These are phyloP conservation scores for Crithidia acanthocephali DNA, from an alignment of 208 protist species.

Conservation along the genomic window DNA sequence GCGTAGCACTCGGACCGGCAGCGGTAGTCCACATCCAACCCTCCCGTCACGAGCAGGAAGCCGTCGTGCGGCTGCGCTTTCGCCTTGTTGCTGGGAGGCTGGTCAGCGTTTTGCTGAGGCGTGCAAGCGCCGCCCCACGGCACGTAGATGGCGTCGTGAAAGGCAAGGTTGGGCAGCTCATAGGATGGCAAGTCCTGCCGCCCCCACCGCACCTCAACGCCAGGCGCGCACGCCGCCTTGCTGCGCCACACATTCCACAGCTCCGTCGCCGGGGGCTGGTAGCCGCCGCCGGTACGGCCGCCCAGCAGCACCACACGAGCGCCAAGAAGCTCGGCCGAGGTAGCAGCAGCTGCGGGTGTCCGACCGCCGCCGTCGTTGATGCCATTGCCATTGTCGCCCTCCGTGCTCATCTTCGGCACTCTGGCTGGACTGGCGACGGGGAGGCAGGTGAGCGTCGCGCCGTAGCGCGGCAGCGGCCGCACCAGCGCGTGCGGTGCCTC, in stretches of 20 bases:
- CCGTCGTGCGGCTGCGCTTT: conserved; percentile 24
- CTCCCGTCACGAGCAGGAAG: conserved; percentile 63
- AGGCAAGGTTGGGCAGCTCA: conserved; percentile 50
- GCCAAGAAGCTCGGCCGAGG: not conserved
- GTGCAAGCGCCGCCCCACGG: conserved; percentile 13
- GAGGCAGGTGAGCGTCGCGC: conserved; percentile 48
- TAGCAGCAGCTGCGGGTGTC: not conserved
- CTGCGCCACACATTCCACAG: conserved; percentile 43
- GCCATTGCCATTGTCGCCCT: conserved; percentile 20
- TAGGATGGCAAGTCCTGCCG: conserved; percentile 38
- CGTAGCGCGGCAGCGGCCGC: conserved; percentile 51
- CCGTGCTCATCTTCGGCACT: not conserved
- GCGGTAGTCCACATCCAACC: conserved; percentile 58
- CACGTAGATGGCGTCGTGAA: conserved; percentile 47
- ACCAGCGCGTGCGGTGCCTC: conserved; percentile 56
- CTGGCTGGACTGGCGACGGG: conserved; percentile 7
- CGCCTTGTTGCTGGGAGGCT: not conserved
- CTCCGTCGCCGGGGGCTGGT: conserved; percentile 36
- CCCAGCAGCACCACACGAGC: conserved; percentile 36
- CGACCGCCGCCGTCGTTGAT: conserved; percentile 9
- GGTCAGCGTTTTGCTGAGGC: not conserved
- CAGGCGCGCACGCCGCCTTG: conserved; percentile 5
- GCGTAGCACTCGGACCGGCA: conserved; percentile 53
- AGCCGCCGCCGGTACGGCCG: conserved; percentile 28
- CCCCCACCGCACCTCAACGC: conserved; percentile 30